A percentile compares a stretch with the other conserved stretches of the same genome.
These are phyloP conservation scores for Lophium mytilinum DNA, from an alignment of 495 filamentous ascomycete genomes.

Conservation along the genomic window DNA sequence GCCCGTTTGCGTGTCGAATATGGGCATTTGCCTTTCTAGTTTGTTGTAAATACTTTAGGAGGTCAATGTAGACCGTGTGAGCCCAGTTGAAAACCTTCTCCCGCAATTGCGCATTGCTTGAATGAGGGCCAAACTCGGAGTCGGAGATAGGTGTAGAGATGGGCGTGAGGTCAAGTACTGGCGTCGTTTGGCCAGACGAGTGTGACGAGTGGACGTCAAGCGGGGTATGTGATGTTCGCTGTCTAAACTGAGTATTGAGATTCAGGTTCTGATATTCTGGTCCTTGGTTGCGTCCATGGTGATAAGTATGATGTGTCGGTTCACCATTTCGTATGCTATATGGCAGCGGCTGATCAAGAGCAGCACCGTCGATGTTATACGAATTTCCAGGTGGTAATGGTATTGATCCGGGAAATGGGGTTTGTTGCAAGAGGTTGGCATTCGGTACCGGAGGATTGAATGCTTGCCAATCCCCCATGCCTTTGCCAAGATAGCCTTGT, in stretches of 20 bases:
- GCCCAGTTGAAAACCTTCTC: slow-evolving; percentile 80
- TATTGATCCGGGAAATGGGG: slow-evolving; percentile 8
- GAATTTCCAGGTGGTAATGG: not conserved
- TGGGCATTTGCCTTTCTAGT: slow-evolving; percentile 42
- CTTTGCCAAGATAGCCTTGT: slow-evolving; percentile 1
- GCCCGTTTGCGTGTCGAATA: slow-evolving; percentile 31
- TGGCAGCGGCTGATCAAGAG: slow-evolving; percentile 12
- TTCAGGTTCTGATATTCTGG: slow-evolving; percentile 15
- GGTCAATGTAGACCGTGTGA: slow-evolving; percentile 78
- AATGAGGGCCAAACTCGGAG: slow-evolving; percentile 28
- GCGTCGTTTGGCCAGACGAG: slow-evolving; percentile 22
- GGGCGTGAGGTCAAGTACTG: slow-evolving; percentile 13
- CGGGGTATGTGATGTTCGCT: not conserved
- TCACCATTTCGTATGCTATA: slow-evolving; percentile 1
- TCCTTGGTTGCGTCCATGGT: slow-evolving; percentile 2
- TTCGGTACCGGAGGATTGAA: slow-evolving; percentile 10
- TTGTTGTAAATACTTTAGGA: slow-evolving; percentile 67
- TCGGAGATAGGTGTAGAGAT: slow-evolving; percentile 18
- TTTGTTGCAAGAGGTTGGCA: slow-evolving; percentile 13
- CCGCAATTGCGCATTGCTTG: slow-evolving; percentile 55
- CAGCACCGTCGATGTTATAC: slow-evolving; percentile 11
- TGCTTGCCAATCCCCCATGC: slow-evolving; percentile 7
- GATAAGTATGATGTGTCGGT: not conserved
- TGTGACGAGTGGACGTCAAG: slow-evolving; percentile 1
- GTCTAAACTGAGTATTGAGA: slow-evolving; percentile 1